Base-by-base conservation (phyloP, 169 alveolate genomes). In the Fabrea salina region DNA sequence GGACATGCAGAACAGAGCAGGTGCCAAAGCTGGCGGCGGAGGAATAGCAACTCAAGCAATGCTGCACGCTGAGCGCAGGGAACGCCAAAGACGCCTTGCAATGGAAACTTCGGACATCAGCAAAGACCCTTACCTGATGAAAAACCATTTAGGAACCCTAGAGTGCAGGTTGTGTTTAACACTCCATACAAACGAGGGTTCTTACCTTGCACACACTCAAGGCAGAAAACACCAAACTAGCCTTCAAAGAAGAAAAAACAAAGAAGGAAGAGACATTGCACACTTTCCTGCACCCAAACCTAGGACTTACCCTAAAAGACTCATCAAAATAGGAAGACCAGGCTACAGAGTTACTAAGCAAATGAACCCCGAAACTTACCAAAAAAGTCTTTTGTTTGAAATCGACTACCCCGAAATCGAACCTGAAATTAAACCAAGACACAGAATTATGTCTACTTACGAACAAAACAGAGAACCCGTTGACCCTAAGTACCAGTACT, bases 181-280 rank as follows among this genome's bases (percentile, higher is more conserved):
- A 16, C 89, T 97, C 40, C 99, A 98, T 88, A 96, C 98, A 39
- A 96, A 98, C 82, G 99, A 99, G 85, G 98, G 98, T 16, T 91
- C 98, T 13, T 99, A 98, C 89, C 86, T 98, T 57, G 97, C 99
- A 4, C 99, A 98, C 82, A 98, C 99, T 35, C 99, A 97, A 89
- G 99, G 99, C 13, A 96, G 97, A 80, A 97, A 96, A 78, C 99
- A 97, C 82, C 97, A 97, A 86, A 92, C 98, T 57, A 97, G 97
- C 86, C 94, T 99, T 47, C 97, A 97, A 27, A 90, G 99, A 76
- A 94, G 99, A 64, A 96, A 97, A 49, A 90, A 95, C 27, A 97
- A 96, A 82, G 99, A 99, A 80, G 93, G 95, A 78, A 93, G 92
- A 58, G 97, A 92, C 75, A 77, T 82, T 22, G 74, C 88, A 54